Evolutionary conservation across 345 rosid species (phyloP).

Genomic region (Eucalyptus marginata): DNA sequence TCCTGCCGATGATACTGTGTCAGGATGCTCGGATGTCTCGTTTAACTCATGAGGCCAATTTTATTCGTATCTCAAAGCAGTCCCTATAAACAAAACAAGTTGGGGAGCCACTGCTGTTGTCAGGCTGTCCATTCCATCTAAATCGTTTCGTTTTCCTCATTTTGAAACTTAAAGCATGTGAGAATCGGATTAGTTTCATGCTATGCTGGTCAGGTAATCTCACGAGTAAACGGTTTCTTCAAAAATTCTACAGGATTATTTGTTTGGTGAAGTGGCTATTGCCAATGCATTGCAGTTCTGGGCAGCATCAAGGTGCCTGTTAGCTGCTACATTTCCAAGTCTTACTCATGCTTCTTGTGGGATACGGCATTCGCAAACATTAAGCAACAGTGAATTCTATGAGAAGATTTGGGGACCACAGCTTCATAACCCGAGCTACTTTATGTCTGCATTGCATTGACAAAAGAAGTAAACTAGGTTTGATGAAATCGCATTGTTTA

Average conservation of each 20-base stretch:
- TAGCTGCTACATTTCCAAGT: conserved; percentile 70
- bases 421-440: conserved; percentile 18
- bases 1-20: background rate
- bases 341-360: conserved; percentile 63
- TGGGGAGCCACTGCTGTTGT: background rate
- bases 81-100: background rate
- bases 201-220: conserved; percentile 77
- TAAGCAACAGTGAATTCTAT: conserved; percentile 82
- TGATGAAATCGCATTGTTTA: background rate
- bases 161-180: conserved; percentile 60
- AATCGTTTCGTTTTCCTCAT: conserved; percentile 1
- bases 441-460: background rate
- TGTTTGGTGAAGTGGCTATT: background rate
- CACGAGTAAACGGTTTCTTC: background rate
- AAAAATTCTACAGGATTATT: background rate
- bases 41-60: background rate
- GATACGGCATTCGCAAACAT: conserved; percentile 64
- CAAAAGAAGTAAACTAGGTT: background rate
- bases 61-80: background rate
- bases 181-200: conserved; percentile 76
- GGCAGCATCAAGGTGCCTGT: conserved; percentile 55
- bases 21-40: background rate
- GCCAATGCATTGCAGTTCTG: conserved; percentile 43
- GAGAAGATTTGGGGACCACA: conserved; percentile 85
- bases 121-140: background rate